A percentile compares a stretch with the other conserved stretches of the same genome.
Evolutionary conservation across 176 grass and related monocot genomes (phyloP).

Genomic region (Carex myosuroides): DNA sequence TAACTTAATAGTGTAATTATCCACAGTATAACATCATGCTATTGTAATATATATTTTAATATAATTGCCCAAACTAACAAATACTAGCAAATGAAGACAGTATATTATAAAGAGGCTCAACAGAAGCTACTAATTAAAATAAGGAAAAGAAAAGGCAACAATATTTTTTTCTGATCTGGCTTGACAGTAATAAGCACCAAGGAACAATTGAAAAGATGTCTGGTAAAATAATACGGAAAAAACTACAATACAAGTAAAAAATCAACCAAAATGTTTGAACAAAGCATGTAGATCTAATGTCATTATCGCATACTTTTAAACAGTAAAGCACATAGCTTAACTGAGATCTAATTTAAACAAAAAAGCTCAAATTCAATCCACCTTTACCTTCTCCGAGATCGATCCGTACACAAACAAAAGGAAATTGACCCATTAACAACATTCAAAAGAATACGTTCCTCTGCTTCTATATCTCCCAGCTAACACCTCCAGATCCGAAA

Average conservation of each 20-base stretch:
- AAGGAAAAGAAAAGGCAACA: background rate
- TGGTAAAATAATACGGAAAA: background rate
- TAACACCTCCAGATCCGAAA: constrained; percentile 21
- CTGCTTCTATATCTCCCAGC: background rate
- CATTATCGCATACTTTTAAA: background rate
- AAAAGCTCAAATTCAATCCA: background rate
- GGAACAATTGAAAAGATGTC: background rate
- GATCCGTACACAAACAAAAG: background rate
- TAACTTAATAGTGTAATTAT: background rate
- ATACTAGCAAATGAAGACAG: background rate
- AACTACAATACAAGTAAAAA: background rate
- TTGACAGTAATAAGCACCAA: background rate
- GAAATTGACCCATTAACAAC: constrained; percentile 7
- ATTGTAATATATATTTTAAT: background rate
- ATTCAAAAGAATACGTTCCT: constrained; percentile 1
- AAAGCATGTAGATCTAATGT: constrained; percentile 1
- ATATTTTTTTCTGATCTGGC: background rate
- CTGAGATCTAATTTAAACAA: constrained; percentile 16
- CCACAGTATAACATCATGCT: background rate
- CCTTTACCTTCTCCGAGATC: constrained; percentile 22
- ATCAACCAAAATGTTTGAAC: background rate
- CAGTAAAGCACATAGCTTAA: background rate
- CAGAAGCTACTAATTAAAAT: background rate
- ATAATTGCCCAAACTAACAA: background rate
- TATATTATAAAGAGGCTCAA: background rate